A percentile compares a stretch with the other conserved stretches of the same genome.
These are phyloP conservation scores for Penicillium sp. DNA, from an alignment of 2,329 filamentous ascomycete genomes.

Conservation along the genomic window DNA sequence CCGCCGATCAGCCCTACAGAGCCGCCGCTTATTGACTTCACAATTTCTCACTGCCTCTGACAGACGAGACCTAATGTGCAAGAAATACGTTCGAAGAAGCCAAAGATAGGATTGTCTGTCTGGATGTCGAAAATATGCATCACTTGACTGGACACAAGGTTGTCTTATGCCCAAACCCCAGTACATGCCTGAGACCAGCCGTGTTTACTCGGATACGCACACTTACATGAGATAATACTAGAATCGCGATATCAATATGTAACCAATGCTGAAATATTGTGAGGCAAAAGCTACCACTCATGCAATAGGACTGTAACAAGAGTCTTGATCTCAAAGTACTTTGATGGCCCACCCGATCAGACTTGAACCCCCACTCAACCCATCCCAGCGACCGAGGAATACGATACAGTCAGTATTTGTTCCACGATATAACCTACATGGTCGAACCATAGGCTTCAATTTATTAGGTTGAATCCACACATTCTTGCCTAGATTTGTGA, in stretches of 20 bases:
- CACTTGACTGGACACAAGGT: background rate
- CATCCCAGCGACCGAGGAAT: constrained; percentile 43
- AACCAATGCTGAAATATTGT: background rate
- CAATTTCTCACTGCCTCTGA: background rate
- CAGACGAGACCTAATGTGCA: too few species aligned
- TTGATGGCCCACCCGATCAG: constrained; percentile 57
- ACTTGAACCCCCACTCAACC: constrained; percentile 44
- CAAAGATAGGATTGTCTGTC: background rate
- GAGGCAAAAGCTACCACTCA: constrained; percentile 53
- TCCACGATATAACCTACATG: background rate
- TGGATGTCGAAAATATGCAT: background rate
- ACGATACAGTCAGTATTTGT: constrained; percentile 32
- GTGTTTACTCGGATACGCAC: too few species aligned
- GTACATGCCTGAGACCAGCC: background rate
- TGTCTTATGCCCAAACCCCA: background rate
- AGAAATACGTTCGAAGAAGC: background rate
- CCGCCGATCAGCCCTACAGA: constrained; percentile 40
- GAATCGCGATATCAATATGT: background rate
- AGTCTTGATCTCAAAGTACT: constrained; percentile 50
- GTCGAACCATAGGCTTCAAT: background rate
- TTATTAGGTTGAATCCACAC: constrained; percentile 14
- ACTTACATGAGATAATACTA: too few species aligned
- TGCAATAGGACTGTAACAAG: constrained; percentile 74
- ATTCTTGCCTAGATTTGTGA: background rate
- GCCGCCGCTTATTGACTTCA: background rate